phyloP scores from a whole-genome alignment of 164 flowering plant genomes.

The Umbilicus rupestris region DNA sequence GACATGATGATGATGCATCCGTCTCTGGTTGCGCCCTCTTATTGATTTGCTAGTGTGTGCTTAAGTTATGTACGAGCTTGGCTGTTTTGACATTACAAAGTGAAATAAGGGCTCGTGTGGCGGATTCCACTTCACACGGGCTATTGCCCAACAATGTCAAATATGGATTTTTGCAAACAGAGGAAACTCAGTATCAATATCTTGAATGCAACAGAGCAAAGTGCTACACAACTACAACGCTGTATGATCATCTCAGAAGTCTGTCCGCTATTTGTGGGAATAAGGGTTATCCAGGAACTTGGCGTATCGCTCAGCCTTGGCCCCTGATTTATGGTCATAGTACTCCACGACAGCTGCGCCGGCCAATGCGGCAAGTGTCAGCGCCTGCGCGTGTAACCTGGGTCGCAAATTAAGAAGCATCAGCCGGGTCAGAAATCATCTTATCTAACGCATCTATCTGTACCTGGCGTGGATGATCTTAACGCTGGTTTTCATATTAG shows the following conservation, averaged over 20 bases:
- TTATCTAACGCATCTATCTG: neutral
- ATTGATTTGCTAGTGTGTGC: too few species aligned
- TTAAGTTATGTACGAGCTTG: neutral
- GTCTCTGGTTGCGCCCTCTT: too few species aligned
- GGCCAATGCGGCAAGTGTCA: conserved; percentile 3
- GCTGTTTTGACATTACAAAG: neutral
- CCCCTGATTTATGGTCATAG: conserved; percentile 9
- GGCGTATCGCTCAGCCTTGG: conserved; percentile 6
- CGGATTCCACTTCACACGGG: too few species aligned
- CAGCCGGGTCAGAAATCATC: too few species aligned
- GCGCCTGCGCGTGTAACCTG: conserved; percentile 9
- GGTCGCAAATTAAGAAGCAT: neutral
- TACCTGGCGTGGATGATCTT: conserved; percentile 6
- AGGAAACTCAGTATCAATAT: too few species aligned
- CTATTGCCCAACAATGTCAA: too few species aligned
- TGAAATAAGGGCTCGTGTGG: neutral
- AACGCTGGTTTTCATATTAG: conserved; percentile 8
- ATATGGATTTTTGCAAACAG: too few species aligned
- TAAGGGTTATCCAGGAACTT: neutral
- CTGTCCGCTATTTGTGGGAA: neutral
- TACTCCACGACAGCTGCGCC: conserved; percentile 10
- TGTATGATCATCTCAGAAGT: too few species aligned
- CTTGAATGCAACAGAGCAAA: too few species aligned
- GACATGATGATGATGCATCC: too few species aligned
- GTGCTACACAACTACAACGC: too few species aligned